Evolutionary conservation across 2,329 filamentous ascomycete genomes (phyloP).

Genomic region (Alternaria sp.): DNA sequence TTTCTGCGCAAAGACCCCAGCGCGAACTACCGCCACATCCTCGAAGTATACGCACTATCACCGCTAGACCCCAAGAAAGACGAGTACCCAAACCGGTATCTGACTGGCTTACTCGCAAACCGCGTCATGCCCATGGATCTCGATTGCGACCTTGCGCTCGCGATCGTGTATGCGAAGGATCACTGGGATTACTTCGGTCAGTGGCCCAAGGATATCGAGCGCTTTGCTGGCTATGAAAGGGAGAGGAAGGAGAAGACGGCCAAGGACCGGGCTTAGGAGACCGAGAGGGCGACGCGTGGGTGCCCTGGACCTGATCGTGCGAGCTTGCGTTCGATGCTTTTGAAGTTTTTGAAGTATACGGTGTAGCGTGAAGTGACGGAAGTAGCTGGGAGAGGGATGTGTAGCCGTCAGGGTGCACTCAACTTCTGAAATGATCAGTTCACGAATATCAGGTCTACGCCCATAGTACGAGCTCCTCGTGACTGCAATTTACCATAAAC

Average conservation of each 20-base stretch:
- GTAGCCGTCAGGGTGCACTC: not conserved
- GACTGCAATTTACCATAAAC: not conserved
- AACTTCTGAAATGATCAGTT: not conserved
- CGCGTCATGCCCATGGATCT: slow-evolving; percentile 7
- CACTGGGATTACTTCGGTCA: slow-evolving; percentile 15
- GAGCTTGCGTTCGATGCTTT: not conserved
- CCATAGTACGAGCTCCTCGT: not conserved
- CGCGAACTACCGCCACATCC: slow-evolving; percentile 14
- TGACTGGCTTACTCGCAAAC: slow-evolving; percentile 12
- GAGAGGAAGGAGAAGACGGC: not conserved
- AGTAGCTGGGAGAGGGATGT: not conserved
- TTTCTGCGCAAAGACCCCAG: slow-evolving; percentile 8
- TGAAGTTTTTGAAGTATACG: not conserved
- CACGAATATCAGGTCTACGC: not conserved
- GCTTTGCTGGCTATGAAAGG: not conserved
- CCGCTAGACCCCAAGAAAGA: not conserved
- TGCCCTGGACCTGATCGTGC: not conserved
- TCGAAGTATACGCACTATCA: not conserved
- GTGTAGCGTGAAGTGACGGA: not conserved
- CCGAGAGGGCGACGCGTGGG: not conserved
- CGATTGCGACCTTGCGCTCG: slow-evolving; percentile 10
- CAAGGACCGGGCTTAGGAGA: not conserved
- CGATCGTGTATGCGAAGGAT: slow-evolving; percentile 16
- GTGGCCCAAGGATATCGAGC: not conserved
- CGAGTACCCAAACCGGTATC: slow-evolving; percentile 3